Percentiles rank a stretch among this genome's conserved stretches.
Conservation (phyloP, 306 rosid genomes). For the Cicer judaicum region DNA sequence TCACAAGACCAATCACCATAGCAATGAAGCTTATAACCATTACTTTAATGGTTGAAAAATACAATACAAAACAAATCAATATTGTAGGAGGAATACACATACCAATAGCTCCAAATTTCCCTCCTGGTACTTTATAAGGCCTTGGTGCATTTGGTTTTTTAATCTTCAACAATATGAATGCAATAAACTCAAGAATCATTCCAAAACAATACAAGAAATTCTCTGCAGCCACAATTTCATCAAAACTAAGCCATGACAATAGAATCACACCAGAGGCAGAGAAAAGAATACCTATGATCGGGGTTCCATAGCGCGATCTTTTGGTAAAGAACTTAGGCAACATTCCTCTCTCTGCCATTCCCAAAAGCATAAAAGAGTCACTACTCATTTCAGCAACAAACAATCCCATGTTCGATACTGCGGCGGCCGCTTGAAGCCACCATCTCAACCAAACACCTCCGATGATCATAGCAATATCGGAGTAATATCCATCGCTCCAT, state of each 20-base stretch:
- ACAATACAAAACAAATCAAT: constrained; percentile 69
- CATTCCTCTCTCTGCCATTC: constrained; percentile 5
- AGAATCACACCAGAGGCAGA: constrained; percentile 3
- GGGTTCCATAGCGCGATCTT: constrained; percentile 9
- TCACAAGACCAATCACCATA: constrained; percentile 66
- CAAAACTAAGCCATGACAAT: constrained; percentile 9
- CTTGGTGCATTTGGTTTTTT: constrained; percentile 38
- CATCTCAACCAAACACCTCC: constrained; percentile 22
- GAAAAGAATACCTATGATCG: constrained; percentile 2
- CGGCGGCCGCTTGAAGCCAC: not conserved
- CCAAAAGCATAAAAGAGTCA: not conserved
- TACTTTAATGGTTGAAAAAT: constrained; percentile 65
- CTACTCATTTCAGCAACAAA: constrained; percentile 20
- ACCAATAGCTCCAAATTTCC: constrained; percentile 67
- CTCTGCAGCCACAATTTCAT: constrained; percentile 16
- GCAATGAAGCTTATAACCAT: constrained; percentile 65
- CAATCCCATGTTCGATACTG: not conserved
- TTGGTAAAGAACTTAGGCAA: not conserved
- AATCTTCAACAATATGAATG: constrained; percentile 15
- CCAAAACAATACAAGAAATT: constrained; percentile 19
- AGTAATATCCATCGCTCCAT: constrained; percentile 6
- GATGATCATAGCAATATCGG: not conserved
- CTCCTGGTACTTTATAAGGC: constrained; percentile 78
- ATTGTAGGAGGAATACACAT: constrained; percentile 80
- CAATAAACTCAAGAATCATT: constrained; percentile 30